Base-by-base conservation (phyloP, 2,329 filamentous ascomycete genomes). In the Xylaria sp. region DNA sequence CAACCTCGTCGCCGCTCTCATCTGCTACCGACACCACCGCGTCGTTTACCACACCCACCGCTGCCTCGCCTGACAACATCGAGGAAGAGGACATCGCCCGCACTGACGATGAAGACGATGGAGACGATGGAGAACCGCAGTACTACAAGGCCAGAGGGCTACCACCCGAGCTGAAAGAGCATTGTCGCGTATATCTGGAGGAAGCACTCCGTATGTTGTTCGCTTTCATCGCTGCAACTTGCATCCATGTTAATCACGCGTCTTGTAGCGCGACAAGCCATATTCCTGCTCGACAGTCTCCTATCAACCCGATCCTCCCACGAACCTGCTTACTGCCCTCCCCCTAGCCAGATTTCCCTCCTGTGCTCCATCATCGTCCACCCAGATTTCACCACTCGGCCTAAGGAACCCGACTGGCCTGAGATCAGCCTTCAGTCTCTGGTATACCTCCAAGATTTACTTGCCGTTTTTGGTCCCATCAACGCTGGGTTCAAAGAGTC, bases 311-410 rank as follows among this genome's bases (percentile, higher is more conserved):
- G 88, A 65, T 63, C 70, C 56, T 44, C 67, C 53, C 61, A 64
- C 20, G 74, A 71, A 71, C 83, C 88, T 0, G 87, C 87, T 11
- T 87, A 87, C 66, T 81, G 93, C 20, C 92, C 95, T 0, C 88
- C 92, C 2, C 85, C 91, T 0, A 87, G 88, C 65, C 90, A 95
- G 72, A 83, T 98, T 28, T 90, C 92, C 7, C 83, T 97, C 9
- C 86, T 94, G n/a, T 89, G 86, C 51, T 96, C 93, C 1, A 83
- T 97, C n/a, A 80, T 90, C n/a, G 87, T 96, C 15, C 93, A 97
- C 75, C 95, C 95, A 0, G 82, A 84, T 28, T 88, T 92, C 71
- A 97, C 94, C 0, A 96, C 90, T 3, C 89, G 92, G 59, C 87
- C 91, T 3, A 84, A 86, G 33, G 87, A 88, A 9, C 75, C 81